A percentile compares a stretch with the other conserved stretches of the same genome.
Evolutionary conservation across 2,329 filamentous ascomycete species (phyloP).

Genomic region (Botrytis hyacinthi): DNA sequence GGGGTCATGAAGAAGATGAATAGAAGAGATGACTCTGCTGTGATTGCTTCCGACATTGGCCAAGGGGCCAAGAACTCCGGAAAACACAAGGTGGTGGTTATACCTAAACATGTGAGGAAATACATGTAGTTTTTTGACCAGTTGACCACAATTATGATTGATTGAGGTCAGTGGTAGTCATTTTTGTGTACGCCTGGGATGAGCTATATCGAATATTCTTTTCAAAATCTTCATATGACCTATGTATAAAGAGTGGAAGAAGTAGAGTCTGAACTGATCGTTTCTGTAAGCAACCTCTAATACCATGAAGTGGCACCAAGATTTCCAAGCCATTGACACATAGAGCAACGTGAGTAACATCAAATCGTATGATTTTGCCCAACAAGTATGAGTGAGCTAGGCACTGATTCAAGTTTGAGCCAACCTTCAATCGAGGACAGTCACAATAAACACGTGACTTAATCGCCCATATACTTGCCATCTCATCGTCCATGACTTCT

Average conservation of each 20-base stretch:
- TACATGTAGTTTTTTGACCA: background rate
- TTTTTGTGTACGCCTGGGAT: background rate
- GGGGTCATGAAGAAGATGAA: constrained; percentile 3
- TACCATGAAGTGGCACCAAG: background rate
- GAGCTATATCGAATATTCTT: background rate
- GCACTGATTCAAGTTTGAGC: background rate
- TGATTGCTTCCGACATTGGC: background rate
- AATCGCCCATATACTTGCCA: background rate
- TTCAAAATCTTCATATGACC: background rate
- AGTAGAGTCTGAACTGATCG: background rate
- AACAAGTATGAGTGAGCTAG: background rate
- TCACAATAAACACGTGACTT: background rate
- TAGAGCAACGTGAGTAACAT: background rate
- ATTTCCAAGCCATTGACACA: background rate
- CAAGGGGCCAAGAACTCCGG: background rate
- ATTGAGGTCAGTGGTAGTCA: background rate
- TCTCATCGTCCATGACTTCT: background rate
- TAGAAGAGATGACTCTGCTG: background rate
- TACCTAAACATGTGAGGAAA: background rate
- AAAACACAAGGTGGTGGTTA: background rate
- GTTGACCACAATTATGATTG: background rate
- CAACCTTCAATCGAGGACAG: background rate
- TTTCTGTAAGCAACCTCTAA: background rate
- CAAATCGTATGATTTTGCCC: background rate
- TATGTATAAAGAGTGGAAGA: background rate